These are phyloP conservation scores for Neckera pumila DNA, from an alignment of 225 moss, liverwort and hornwort genomes.

Conservation along the genomic window DNA sequence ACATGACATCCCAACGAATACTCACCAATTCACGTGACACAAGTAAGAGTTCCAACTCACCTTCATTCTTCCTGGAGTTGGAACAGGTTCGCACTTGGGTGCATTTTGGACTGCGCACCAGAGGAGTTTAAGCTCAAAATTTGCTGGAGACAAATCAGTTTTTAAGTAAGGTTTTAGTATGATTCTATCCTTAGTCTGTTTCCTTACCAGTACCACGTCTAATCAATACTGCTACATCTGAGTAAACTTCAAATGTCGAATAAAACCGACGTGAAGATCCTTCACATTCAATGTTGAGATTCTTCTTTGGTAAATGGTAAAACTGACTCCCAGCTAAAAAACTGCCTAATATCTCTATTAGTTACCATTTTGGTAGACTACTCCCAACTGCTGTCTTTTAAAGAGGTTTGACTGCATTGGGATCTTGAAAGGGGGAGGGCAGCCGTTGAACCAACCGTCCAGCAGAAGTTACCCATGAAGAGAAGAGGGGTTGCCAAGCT, in stretches of 20 bases:
- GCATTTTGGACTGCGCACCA: not conserved
- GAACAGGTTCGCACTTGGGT: not conserved
- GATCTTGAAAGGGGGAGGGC: constrained; percentile 44
- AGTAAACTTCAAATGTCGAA: not conserved
- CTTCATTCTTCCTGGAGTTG: not conserved
- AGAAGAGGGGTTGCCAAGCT: constrained; percentile 7
- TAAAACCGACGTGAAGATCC: not conserved
- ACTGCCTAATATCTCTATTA: constrained; percentile 1
- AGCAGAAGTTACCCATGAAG: constrained; percentile 34
- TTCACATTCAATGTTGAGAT: not conserved
- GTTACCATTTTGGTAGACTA: constrained; percentile 1
- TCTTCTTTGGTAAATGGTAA: not conserved
- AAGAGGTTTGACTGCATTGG: constrained; percentile 30
- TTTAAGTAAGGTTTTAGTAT: not conserved
- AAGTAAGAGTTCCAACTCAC: not conserved
- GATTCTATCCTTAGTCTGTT: not conserved
- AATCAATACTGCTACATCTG: not conserved
- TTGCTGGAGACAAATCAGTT: not conserved
- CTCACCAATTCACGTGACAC: constrained; percentile 7
- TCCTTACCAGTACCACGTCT: not conserved
- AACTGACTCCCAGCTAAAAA: constrained; percentile 1
- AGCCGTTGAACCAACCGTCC: constrained; percentile 65
- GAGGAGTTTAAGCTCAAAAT: not conserved
- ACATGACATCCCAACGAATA: not conserved
- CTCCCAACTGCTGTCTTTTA: constrained; percentile 25